These are phyloP conservation scores for Stemphylium beticola DNA, from an alignment of 2,329 filamentous ascomycete species.

Conservation along the genomic window DNA sequence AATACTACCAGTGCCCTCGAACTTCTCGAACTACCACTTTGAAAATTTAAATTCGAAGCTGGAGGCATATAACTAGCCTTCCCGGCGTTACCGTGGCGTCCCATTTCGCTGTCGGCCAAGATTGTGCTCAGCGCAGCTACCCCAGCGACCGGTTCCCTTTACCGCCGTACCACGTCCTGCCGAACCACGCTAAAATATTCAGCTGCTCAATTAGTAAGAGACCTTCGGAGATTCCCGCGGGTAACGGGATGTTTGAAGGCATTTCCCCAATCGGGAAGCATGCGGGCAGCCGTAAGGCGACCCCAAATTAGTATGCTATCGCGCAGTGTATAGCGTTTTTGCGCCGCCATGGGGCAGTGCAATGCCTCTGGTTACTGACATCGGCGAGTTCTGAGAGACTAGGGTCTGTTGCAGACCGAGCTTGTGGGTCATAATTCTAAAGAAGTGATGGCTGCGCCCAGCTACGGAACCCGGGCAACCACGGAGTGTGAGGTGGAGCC, in stretches of 20 bases:
- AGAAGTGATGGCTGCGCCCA: not conserved
- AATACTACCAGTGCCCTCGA: not conserved
- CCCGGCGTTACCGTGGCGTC: constrained; percentile 2
- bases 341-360: not conserved
- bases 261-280: constrained; percentile 6
- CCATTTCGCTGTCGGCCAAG: not conserved
- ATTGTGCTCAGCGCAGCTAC: constrained; percentile 12
- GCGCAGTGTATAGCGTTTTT: not conserved
- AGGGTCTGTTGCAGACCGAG: not conserved
- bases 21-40: not conserved
- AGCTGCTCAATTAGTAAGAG: not conserved
- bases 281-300: not conserved
- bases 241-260: not conserved
- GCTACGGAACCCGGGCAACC: constrained; percentile 2
- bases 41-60: not conserved
- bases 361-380: not conserved
- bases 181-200: constrained; percentile 1
- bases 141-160: constrained; percentile 13
- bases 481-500: no score
- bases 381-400: not conserved
- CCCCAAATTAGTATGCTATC: not conserved
- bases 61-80: constrained; percentile 3
- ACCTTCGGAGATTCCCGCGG: not conserved
- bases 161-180: constrained; percentile 3
- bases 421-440: not conserved